Base-by-base conservation (phyloP, 805 yeast genomes). In the Kuraishia ogatae region DNA sequence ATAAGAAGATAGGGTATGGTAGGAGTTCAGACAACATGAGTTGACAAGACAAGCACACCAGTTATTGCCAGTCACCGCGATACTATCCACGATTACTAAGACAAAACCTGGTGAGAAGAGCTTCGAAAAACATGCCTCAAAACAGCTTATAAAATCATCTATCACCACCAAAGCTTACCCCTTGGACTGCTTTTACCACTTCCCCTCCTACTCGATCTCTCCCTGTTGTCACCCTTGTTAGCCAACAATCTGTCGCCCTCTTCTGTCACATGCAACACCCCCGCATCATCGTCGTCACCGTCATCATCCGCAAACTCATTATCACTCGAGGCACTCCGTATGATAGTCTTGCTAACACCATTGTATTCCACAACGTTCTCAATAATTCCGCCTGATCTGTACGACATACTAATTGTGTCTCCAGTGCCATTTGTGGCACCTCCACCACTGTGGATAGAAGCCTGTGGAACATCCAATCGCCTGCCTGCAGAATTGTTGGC, bases 341-440 rank as follows among this genome's bases (percentile, higher is more conserved):
- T 89, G 58, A 90, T 87, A 2, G 96, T 89, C 74, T 90, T 90
- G 62, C 83, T 84, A 21, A 88, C 87, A 54, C 97, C 97, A 64
- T 85, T 84, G 26, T 87, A 87, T 53, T 85, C 87, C n/a, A 90
- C 83, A 19, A 90, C 85, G 48, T 88, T 83, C 70, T 90, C 97
- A 54, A 88, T 79, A 54, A 90, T 84, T 8, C 93, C 85, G 19
- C 84, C 84, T 11, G 84, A 78, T 66, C 61, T 22, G 63, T 63
- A 59, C n/a, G 43, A 35, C 43, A 35, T 35, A 17, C 43, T 35
- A 11, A 35, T 35, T 11, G n/a, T 15, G n/a, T 35, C 43, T 11
- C 43, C 43, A 28, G 10, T 28, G n/a, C 15, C n/a, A 35, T 15
- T 35, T 13, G 43, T 26, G 29, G 29, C 5, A 26, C 29, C 43